Conservation (phyloP, 306 rosid species). For the Pyrus pyrifolia region DNA sequence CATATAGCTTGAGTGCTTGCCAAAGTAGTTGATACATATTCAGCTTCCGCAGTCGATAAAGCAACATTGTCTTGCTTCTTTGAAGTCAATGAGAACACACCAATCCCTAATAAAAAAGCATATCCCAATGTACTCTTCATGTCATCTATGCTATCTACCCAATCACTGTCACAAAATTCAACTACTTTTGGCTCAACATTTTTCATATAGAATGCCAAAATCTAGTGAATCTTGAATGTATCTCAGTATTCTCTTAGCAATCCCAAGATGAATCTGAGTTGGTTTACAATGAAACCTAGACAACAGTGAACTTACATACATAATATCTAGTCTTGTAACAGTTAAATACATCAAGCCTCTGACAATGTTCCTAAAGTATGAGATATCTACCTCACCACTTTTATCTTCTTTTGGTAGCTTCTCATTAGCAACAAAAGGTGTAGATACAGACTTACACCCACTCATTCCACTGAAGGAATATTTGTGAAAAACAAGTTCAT, state of each 20-base stretch:
- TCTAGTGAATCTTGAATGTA: not conserved
- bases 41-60: too few species aligned
- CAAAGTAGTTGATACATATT: too few species aligned
- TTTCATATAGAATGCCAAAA: not conserved
- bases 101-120: not conserved
- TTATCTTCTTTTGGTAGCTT: not conserved
- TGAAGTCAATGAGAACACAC: not conserved
- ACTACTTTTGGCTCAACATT: not conserved
- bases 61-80: too few species aligned
- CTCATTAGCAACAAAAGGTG: not conserved
- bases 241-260: not conserved
- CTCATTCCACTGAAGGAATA: too few species aligned
- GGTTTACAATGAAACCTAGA: not conserved
- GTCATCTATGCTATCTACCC: not conserved
- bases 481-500: too few species aligned
- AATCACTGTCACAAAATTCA: not conserved
- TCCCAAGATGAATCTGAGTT: not conserved
- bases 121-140: not conserved
- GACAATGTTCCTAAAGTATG: not conserved
- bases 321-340: not conserved
- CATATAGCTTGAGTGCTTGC: not conserved
- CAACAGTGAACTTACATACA: not conserved
- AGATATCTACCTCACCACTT: not conserved
- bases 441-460: not conserved
- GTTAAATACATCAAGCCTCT: not conserved